Evolutionary conservation across 495 filamentous ascomycete species (phyloP).

Genomic region (Daldinia bambusicola): DNA sequence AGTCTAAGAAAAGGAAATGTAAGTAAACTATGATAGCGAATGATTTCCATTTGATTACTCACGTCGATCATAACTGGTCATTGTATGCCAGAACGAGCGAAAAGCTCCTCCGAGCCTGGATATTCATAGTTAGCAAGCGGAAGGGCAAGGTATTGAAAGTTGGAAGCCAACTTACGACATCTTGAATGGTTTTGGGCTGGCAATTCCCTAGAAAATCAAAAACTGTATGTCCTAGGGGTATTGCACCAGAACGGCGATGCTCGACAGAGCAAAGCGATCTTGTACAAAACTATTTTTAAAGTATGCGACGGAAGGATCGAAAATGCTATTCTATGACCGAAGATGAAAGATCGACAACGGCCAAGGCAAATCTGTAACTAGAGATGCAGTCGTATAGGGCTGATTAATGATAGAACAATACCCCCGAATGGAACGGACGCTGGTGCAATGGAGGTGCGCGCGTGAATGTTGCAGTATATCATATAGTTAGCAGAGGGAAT

Average conservation of each 20-base stretch:
- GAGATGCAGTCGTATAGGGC: slow-evolving; percentile 28
- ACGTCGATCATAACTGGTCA: slow-evolving; percentile 78
- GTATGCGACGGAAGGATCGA: slow-evolving; percentile 24
- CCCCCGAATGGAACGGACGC: slow-evolving; percentile 15
- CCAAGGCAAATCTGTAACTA: slow-evolving; percentile 20
- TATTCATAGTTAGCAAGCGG: neutral
- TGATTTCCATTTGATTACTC: slow-evolving; percentile 38
- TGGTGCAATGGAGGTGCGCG: slow-evolving; percentile 24
- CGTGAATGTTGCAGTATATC: slow-evolving; percentile 18
- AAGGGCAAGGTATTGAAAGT: neutral
- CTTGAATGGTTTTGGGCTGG: slow-evolving; percentile 13
- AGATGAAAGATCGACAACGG: slow-evolving; percentile 34
- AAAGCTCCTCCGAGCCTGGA: slow-evolving; percentile 65
- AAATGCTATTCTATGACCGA: slow-evolving; percentile 9
- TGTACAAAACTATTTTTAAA: slow-evolving; percentile 12
- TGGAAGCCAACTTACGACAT: slow-evolving; percentile 43
- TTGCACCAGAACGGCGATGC: slow-evolving; percentile 8
- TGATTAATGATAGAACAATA: slow-evolving; percentile 13
- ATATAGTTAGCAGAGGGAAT: slow-evolving; percentile 15
- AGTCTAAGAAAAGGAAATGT: slow-evolving; percentile 72
- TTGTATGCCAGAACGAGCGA: slow-evolving; percentile 93
- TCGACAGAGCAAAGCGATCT: slow-evolving; percentile 12
- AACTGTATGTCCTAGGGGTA: neutral
- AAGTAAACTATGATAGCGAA: slow-evolving; percentile 15
- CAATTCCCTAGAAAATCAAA: neutral